A percentile compares a stretch with the other conserved stretches of the same genome.
Evolutionary conservation across 2,329 filamentous ascomycete genomes (phyloP).

Genomic region (Microascus cirrosus): DNA sequence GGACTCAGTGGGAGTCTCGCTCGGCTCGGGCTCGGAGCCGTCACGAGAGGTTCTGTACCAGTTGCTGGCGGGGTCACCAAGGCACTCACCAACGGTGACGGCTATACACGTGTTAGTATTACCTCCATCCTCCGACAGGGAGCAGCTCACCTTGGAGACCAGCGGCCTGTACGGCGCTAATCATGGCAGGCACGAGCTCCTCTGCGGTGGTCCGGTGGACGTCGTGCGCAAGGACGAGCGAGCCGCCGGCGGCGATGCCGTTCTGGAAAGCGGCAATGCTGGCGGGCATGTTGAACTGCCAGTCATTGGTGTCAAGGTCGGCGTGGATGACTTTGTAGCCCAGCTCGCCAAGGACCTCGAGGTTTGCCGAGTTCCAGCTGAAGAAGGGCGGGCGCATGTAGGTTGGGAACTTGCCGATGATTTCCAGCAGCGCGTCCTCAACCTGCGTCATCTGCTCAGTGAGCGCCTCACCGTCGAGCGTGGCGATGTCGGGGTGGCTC

Average conservation of each 20-base stretch:
- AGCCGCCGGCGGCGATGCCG: slow-evolving; percentile 18
- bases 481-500: slow-evolving; percentile 30
- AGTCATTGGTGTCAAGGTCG: slow-evolving; percentile 51
- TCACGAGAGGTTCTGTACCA: slow-evolving; percentile 31
- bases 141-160: slow-evolving; percentile 4
- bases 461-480: slow-evolving; percentile 19
- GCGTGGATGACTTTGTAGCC: slow-evolving; percentile 46
- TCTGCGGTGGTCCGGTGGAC: slow-evolving; percentile 34
- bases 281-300: slow-evolving; percentile 35
- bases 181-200: slow-evolving; percentile 19
- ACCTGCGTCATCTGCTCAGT: slow-evolving; percentile 28
- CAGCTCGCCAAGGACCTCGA: slow-evolving; percentile 21
- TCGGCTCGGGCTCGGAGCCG: too few relatives aligned
- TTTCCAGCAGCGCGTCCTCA: slow-evolving; percentile 30
- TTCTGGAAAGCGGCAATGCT: slow-evolving; percentile 26
- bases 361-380: slow-evolving; percentile 24
- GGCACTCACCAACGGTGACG: slow-evolving; percentile 31
- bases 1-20: too few relatives aligned
- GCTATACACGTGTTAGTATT: not conserved
- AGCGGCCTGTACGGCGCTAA: slow-evolving; percentile 4
- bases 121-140: not conserved
- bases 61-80: slow-evolving; percentile 35
- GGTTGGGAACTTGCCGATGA: slow-evolving; percentile 27
- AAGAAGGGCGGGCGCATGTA: slow-evolving; percentile 35
- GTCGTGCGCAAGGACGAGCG: slow-evolving; percentile 42